A percentile compares a stretch with the other conserved stretches of the same genome.
Conservation (phyloP, 176 grass and related monocot genomes). For the Eremochloa ophiuroides region DNA sequence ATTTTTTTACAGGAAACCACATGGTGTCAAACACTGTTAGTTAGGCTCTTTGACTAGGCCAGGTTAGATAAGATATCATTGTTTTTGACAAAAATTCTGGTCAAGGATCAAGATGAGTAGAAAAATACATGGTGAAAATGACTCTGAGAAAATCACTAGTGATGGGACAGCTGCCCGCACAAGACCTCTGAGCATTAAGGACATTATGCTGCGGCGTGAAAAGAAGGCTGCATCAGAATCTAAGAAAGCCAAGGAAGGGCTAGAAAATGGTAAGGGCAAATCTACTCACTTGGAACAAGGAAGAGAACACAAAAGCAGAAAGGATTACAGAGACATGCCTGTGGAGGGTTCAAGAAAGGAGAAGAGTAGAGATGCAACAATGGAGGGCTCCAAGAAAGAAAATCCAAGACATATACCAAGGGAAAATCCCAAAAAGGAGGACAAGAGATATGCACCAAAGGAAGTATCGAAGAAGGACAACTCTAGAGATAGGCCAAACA, state of each 20-base stretch:
- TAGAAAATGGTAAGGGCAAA: constrained; percentile 17
- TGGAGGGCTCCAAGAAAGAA: constrained; percentile 33
- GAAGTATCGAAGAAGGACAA: constrained; percentile 33
- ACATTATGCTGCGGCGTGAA: constrained; percentile 71
- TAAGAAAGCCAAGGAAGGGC: constrained; percentile 32
- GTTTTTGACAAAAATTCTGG: not conserved
- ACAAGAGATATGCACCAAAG: constrained; percentile 16
- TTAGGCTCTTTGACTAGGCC: not conserved
- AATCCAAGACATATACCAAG: not conserved
- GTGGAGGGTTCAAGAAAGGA: constrained; percentile 37
- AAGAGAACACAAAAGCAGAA: constrained; percentile 33
- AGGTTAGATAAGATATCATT: not conserved
- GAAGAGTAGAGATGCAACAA: constrained; percentile 22
- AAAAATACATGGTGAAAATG: constrained; percentile 32
- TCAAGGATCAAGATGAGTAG: constrained; percentile 55
- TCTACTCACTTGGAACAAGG: constrained; percentile 17
- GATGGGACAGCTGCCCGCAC: constrained; percentile 80
- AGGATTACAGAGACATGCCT: constrained; percentile 23
- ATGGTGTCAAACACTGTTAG: not conserved
- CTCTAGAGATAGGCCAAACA: constrained; percentile 29
- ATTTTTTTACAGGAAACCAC: constrained; percentile 19
- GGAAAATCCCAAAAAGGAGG: constrained; percentile 30
- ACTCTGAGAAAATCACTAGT: constrained; percentile 17
- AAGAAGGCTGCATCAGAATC: constrained; percentile 46
- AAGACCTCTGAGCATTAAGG: constrained; percentile 78